Percentiles rank a stretch among this genome's conserved stretches.
phyloP scores from a whole-genome alignment of 192 early-diverging fungal species.

The Backusella parvicylindrica region DNA sequence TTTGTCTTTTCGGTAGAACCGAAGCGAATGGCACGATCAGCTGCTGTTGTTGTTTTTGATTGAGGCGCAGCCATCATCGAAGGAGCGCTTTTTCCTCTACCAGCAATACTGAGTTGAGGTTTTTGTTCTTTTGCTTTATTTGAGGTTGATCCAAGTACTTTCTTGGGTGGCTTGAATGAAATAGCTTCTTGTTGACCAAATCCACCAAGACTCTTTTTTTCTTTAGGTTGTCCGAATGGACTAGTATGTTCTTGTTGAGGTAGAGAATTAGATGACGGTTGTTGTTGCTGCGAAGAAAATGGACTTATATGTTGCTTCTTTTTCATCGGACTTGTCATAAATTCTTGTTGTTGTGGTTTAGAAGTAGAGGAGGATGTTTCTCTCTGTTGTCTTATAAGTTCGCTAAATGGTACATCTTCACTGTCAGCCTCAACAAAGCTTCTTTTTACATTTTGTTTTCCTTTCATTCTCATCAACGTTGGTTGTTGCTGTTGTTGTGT shows the following conservation, averaged over 20 bases:
- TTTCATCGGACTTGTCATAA: neutral
- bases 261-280: neutral
- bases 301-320: neutral
- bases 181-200: neutral
- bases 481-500: neutral
- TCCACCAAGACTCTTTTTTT: neutral
- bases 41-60: neutral
- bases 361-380: no score
- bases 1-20: neutral
- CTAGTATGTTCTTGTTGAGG: neutral
- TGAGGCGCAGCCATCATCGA: neutral
- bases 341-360: no score
- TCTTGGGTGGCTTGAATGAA: neutral
- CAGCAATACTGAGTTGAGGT: neutral
- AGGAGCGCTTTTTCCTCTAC: neutral
- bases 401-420: neutral
- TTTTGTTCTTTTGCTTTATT: neutral
- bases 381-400: neutral
- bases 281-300: neutral
- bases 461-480: neutral
- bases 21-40: slow-evolving; percentile 20
- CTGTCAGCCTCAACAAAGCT: neutral
- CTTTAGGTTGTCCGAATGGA: neutral
- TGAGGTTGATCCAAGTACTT: neutral
- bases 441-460: neutral